Base-by-base conservation (phyloP, 208 protist genomes). In the Angomonas desouzai region DNA sequence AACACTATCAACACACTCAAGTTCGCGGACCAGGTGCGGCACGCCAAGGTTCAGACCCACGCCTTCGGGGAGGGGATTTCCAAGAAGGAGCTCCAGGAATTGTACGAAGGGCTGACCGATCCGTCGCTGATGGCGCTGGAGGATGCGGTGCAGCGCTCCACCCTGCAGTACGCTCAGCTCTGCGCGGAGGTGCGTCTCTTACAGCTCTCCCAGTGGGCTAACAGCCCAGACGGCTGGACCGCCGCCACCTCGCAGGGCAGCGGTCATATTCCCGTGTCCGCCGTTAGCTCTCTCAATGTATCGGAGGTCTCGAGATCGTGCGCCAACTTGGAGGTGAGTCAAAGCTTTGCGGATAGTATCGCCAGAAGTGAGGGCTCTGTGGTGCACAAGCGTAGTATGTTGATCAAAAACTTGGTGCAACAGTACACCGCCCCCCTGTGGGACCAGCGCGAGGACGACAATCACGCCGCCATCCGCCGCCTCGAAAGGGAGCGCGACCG, bases 1-100 rank as follows among this genome's bases (percentile, higher is more conserved):
- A 85, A 91, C 43, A 76, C 85, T 45, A 53, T 91, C 25, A 83
- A 83, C 34, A 79, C 71, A 6, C 79, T 96, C 20, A 85, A 87
- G 64, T 96, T 96, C 61, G 90, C 87, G 0, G 85, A 96, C 48
- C 86, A 91, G 65, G 79, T 93, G 13, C 83, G 83, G 10, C 85
- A 96, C 73, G 82, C 78, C 4, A 76, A 72, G 56, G 79, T 94
- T 38, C 82, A 77, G 55, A 80, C 70, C 7, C 85, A 91, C 63
- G 70, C 61, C 53, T 79, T 89, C 62, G 61, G 68, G 32, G 74
- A 73, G n/a, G 77, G 67, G 10, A 49, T 59, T 2, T 72, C 69
- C 13, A 76, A 77, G 72, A 70, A 73, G 29, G 74, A 75, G 51
- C 69, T 94, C 58, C 74, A 87, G 40, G 68, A 71, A 43, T 70